Evolutionary conservation across 2,329 filamentous ascomycete species (phyloP), one percentile per base, ranked within the genome.

Genomic region (Colletotrichum eremochloae): DNA sequence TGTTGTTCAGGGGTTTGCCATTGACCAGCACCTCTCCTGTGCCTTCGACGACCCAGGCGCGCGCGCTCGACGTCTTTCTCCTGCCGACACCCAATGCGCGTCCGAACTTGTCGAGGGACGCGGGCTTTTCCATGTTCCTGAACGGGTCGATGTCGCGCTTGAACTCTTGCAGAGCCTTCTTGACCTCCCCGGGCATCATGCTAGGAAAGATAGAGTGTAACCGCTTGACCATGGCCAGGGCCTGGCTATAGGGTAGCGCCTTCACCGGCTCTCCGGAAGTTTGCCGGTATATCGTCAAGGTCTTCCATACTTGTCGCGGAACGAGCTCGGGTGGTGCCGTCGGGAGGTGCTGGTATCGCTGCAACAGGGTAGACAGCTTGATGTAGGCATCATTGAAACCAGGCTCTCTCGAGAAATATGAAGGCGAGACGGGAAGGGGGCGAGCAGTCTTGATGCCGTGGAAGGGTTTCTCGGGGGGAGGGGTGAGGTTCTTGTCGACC

Each of bases 401-500:
- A 1, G 95, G 93, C 73, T 92, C 92, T 64, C 92, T 92, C 64
- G 94, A 95, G 85, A 98, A 99, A 84, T 99, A 99, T n/a, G 96
- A 96, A 3, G 94, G 92, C 46, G 95, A 97, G 36, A 88, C 88
- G 29, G 96, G 96, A 46, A 98, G 85, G 31, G 97, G 86, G 75
- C 96, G 94, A 65, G 93, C 91, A 75, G 90, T 87, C 36, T 77
- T 75, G 38, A 82, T 75, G 55, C 78, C 78, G 14, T 79, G 72
- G n/a, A 81, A 79, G 0, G 81, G 79, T 0, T 79, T 75, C 18
- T 76, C 53, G 38, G 69, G 72, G 12, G 70, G 69, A 24, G 48
- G 38, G 14, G 33, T 18, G 9, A 71, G 42, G 15, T n/a, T 72
- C 42, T 61, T 48, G 31, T 57, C 50, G 29, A 40, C 2, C 11